Evolutionary conservation across 1,284 basidiomycete genomes (phyloP), one percentile per base, ranked within the genome.

Genomic region (Fomes fomentarius): DNA sequence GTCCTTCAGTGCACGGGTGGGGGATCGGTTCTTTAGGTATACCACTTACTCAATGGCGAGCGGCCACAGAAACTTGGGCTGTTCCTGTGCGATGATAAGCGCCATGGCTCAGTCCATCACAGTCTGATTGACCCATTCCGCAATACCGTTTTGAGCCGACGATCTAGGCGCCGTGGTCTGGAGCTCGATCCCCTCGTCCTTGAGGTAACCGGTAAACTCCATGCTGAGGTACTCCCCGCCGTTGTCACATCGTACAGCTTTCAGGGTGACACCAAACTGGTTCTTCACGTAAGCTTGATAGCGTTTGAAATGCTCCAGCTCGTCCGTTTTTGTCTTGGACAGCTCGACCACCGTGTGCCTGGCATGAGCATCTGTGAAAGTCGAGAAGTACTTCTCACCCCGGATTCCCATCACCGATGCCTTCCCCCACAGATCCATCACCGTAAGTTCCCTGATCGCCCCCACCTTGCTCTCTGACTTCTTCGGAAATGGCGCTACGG

Each of bases 351-450:
- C 30, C 2, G 60, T 54, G 11, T 46, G 53, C 1, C 67, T 58
- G 0, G 60, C 57, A 0, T 35, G 25, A 41, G 64, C 64, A 42
- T 73, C 68, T 0, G 64, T 72, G 57, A 68, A 70, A 0, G 61
- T 57, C 12, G 66, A 52, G 42, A 61, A 65, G 45, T 73, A 74
- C 1, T 12, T 30, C 14, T 63, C 49, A 3, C 64, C 51, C 2
- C 64, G 54, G 15, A 70, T 52, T 2, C 70, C 69, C 41, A 58
- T 28, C 2, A 65, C 56, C 1, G 50, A 57, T 2, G 74, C 50
- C 12, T 71, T 71, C 14, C 74, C 75, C 75, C 74, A 76, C 6
- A 76, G 41, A 48, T 78, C 74, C 0, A 63, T 64, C 37, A 73
- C 69, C 9, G 74, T 60, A 7, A 72, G 61, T 26, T 73, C 70